Conservation (phyloP, 2,329 filamentous ascomycete species). For the Chalara sp. region DNA sequence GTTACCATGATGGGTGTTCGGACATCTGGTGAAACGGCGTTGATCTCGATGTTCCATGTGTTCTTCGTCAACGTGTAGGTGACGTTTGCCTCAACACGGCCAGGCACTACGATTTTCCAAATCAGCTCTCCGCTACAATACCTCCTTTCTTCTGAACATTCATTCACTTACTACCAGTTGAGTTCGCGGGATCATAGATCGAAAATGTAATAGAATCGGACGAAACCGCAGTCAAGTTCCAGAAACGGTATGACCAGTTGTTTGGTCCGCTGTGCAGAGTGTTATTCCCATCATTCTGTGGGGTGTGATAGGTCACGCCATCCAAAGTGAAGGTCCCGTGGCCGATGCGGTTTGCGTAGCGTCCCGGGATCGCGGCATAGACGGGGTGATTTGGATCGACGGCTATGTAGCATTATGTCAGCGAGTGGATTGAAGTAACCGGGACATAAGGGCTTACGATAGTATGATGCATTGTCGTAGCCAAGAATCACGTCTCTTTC, state of each 20-base stretch:
- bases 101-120: conserved; percentile 42
- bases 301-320: conserved; percentile 43
- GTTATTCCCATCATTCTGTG: conserved; percentile 46
- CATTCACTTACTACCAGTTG: conserved; percentile 36
- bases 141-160: conserved; percentile 39
- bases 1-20: conserved; percentile 37
- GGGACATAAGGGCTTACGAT: conserved; percentile 31
- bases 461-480: conserved; percentile 69
- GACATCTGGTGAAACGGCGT: conserved; percentile 59
- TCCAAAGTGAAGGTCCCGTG: conserved; percentile 64
- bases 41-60: conserved; percentile 34
- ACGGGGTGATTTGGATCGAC: conserved; percentile 45
- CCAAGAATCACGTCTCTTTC: conserved; percentile 64
- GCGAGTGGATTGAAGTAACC: neutral
- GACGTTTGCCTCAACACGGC: neutral
- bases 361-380: conserved; percentile 64
- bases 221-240: conserved; percentile 50
- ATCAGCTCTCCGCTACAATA: conserved; percentile 52
- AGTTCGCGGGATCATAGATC: conserved; percentile 50
- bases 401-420: conserved; percentile 43
- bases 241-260: conserved; percentile 65
- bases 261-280: conserved; percentile 60
- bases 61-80: neutral
- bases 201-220: conserved; percentile 56
- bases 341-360: conserved; percentile 74